Conservation (phyloP, 495 filamentous ascomycete genomes). For the Podospora pseudopauciseta region DNA sequence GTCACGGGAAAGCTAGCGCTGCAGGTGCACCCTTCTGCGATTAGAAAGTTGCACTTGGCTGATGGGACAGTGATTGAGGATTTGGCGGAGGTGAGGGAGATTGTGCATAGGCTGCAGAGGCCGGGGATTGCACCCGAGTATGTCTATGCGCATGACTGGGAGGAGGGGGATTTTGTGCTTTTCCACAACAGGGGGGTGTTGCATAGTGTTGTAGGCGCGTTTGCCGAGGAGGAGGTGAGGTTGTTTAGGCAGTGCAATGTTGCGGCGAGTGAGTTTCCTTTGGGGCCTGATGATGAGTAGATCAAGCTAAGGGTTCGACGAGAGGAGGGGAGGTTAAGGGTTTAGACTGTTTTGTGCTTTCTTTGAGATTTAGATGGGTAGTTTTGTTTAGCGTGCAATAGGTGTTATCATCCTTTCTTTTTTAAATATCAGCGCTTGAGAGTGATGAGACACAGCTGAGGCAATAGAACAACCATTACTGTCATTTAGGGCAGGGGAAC, state of each 20-base stretch:
- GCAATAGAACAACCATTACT: too few relatives aligned
- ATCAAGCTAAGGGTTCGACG: too few relatives aligned
- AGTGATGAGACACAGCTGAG: too few relatives aligned
- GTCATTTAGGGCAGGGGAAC: too few relatives aligned
- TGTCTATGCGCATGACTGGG: constrained; percentile 73
- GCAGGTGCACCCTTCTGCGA: constrained; percentile 65
- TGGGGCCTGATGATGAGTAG: constrained; percentile 37
- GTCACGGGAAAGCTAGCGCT: constrained; percentile 62
- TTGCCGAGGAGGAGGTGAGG: constrained; percentile 64
- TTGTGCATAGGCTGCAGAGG: constrained; percentile 64
- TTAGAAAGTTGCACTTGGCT: constrained; percentile 58
- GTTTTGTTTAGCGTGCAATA: too few relatives aligned
- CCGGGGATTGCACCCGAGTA: constrained; percentile 62
- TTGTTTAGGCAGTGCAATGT: constrained; percentile 75
- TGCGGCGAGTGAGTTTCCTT: constrained; percentile 54
- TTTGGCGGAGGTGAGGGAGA: constrained; percentile 59
- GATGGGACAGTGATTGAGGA: constrained; percentile 65
- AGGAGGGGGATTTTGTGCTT: constrained; percentile 66
- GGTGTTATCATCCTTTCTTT: too few relatives aligned
- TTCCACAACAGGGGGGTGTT: constrained; percentile 71
- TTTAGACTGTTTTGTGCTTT: too few relatives aligned
- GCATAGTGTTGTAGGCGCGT: constrained; percentile 70
- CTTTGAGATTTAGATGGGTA: too few relatives aligned
- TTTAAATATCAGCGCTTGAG: too few relatives aligned
- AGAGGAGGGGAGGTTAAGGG: too few relatives aligned